Evolutionary conservation across 1,139 yeast species (phyloP).

Genomic region (Fermentozyma sake): DNA sequence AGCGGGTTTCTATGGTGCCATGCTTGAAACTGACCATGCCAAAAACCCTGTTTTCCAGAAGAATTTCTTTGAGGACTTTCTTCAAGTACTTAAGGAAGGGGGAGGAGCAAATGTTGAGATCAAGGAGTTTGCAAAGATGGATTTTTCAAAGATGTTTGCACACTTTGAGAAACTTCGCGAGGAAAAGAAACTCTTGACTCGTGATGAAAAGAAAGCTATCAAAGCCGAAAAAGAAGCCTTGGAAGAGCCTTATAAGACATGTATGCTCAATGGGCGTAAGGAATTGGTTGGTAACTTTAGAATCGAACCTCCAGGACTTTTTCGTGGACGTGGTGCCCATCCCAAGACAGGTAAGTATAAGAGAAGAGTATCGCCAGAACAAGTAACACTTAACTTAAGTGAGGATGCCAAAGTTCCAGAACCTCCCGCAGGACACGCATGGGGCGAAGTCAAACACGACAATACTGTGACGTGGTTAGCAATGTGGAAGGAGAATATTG

Average conservation of each 20-base stretch:
- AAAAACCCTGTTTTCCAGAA: slow-evolving; percentile 79
- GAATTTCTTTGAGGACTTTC: slow-evolving; percentile 81
- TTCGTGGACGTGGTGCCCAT: slow-evolving; percentile 95
- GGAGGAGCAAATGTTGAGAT: slow-evolving; percentile 63
- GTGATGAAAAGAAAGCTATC: slow-evolving; percentile 68
- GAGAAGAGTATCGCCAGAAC: slow-evolving; percentile 83
- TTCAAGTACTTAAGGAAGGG: slow-evolving; percentile 57
- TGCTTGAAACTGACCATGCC: slow-evolving; percentile 86
- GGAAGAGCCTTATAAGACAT: slow-evolving; percentile 80
- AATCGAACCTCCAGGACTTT: slow-evolving; percentile 94
- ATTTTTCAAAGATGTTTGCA: slow-evolving; percentile 70
- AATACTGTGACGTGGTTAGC: slow-evolving; percentile 94
- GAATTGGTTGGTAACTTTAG: slow-evolving; percentile 93
- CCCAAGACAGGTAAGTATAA: slow-evolving; percentile 91
- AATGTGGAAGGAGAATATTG: slow-evolving; percentile 93
- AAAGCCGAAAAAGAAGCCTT: slow-evolving; percentile 67
- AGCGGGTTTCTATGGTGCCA: slow-evolving; percentile 90
- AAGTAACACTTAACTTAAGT: slow-evolving; percentile 79
- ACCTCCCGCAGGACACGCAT: slow-evolving; percentile 81
- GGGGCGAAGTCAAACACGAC: slow-evolving; percentile 91
- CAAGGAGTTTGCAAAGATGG: slow-evolving; percentile 62
- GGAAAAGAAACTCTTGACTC: slow-evolving; percentile 62
- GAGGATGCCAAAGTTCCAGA: slow-evolving; percentile 67
- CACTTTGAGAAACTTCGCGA: slow-evolving; percentile 69
- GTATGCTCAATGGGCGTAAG: slow-evolving; percentile 79